phyloP scores from a whole-genome alignment of 768 basidiomycete genomes.

The Scleroderma bovista region DNA sequence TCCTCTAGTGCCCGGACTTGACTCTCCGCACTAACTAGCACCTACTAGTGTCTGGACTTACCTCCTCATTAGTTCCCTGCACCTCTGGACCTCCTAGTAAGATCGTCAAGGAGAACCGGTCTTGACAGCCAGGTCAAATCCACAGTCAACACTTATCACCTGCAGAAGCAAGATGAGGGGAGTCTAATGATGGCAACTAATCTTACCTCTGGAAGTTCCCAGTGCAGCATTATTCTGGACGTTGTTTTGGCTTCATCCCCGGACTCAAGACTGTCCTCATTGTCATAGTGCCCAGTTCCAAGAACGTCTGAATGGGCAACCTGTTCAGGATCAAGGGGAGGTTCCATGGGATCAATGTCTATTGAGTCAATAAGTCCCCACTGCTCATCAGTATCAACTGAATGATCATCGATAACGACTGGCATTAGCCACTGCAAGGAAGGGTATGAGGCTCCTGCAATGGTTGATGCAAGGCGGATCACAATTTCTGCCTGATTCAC shows the following conservation, averaged over 20 bases:
- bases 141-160: not conserved
- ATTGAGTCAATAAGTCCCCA: not conserved
- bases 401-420: not conserved
- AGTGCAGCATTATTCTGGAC: not conserved
- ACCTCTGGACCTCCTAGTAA: too few relatives aligned
- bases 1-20: too few relatives aligned
- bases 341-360: not conserved
- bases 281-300: not conserved
- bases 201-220: not conserved
- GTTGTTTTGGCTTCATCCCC: not conserved
- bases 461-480: not conserved
- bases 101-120: too few relatives aligned
- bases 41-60: too few relatives aligned
- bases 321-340: not conserved
- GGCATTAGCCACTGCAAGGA: not conserved
- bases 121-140: not conserved
- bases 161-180: not conserved
- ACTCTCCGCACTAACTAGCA: too few relatives aligned
- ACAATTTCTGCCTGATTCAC: conserved; percentile 7
- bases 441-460: not conserved
- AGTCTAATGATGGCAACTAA: not conserved
- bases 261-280: not conserved
- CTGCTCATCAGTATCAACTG: not conserved
- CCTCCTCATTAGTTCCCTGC: too few relatives aligned
- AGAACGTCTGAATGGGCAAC: not conserved